phyloP scores from a whole-genome alignment of 805 yeast genomes.

The Candida saitoana region DNA sequence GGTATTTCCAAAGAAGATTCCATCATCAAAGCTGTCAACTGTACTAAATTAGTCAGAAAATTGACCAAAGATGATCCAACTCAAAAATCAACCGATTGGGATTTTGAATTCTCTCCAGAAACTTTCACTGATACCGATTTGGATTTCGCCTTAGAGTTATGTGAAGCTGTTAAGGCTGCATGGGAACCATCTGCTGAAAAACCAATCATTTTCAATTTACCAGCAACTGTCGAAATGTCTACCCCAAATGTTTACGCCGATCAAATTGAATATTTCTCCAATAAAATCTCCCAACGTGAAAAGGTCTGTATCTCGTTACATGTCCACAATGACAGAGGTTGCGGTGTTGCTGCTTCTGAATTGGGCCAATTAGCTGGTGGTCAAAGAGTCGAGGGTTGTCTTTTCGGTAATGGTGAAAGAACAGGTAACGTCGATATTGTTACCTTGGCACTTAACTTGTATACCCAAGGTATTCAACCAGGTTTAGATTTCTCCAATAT shows the following conservation, averaged over 20 bases:
- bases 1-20: conserved; percentile 58
- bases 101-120: conserved; percentile 77
- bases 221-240: conserved; percentile 81
- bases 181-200: conserved; percentile 65
- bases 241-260: conserved; percentile 83
- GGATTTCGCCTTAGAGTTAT: conserved; percentile 59
- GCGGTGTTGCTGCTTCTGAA: conserved; percentile 87
- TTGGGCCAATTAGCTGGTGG: conserved; percentile 81
- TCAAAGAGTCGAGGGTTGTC: conserved; percentile 83
- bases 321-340: conserved; percentile 83
- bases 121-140: conserved; percentile 68
- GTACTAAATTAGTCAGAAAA: conserved; percentile 57
- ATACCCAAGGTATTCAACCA: conserved; percentile 75
- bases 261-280: conserved; percentile 71
- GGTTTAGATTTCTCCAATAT: conserved; percentile 68
- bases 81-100: conserved; percentile 57
- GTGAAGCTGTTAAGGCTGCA: conserved; percentile 71
- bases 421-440: conserved; percentile 84
- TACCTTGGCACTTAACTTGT: conserved; percentile 70
- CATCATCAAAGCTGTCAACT: conserved; percentile 55
- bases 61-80: conserved; percentile 67
- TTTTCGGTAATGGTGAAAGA: conserved; percentile 84
- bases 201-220: conserved; percentile 76
- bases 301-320: conserved; percentile 72
- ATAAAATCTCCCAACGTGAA: conserved; percentile 60